phyloP scores from a whole-genome alignment of 2,329 filamentous ascomycete species.

The Penicillium olsonii region DNA sequence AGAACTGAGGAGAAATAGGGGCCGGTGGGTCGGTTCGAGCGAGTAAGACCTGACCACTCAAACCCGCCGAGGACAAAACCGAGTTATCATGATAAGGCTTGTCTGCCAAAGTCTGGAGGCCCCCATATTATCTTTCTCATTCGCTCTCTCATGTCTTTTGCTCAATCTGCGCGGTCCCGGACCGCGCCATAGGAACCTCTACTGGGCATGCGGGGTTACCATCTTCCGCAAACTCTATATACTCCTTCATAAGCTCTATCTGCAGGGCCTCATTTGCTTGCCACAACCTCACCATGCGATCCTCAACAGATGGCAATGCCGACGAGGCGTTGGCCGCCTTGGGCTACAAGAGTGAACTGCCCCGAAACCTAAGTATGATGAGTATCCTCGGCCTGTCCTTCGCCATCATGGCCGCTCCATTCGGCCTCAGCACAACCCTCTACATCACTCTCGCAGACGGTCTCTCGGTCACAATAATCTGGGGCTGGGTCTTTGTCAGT shows the following conservation, averaged over 20 bases:
- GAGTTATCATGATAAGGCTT: not conserved
- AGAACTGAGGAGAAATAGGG: not conserved
- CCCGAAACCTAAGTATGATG: slow-evolving; percentile 67
- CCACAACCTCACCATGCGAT: slow-evolving; percentile 21
- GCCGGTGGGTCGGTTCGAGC: not conserved
- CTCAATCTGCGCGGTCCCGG: slow-evolving; percentile 22
- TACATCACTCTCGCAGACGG: slow-evolving; percentile 69
- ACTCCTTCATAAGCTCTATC: not conserved
- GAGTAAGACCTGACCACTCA: not conserved
- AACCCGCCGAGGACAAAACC: not conserved
- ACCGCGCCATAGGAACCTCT: slow-evolving; percentile 19
- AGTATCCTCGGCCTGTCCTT: slow-evolving; percentile 70
- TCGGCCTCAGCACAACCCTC: slow-evolving; percentile 68
- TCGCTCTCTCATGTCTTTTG: slow-evolving; percentile 2
- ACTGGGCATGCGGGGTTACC: slow-evolving; percentile 22
- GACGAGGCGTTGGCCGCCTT: slow-evolving; percentile 64
- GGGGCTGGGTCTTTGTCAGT: slow-evolving; percentile 68
- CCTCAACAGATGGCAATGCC: slow-evolving; percentile 43
- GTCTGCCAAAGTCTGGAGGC: not conserved
- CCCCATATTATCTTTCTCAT: not conserved
- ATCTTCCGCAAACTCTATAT: slow-evolving; percentile 1
- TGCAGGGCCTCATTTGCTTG: not conserved
- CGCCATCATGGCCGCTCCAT: slow-evolving; percentile 73
- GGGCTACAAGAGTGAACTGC: slow-evolving; percentile 69
- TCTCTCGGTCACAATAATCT: slow-evolving; percentile 68